Evolutionary conservation across 1,139 yeast species (phyloP).

Genomic region (Zygoascus hellenicus): DNA sequence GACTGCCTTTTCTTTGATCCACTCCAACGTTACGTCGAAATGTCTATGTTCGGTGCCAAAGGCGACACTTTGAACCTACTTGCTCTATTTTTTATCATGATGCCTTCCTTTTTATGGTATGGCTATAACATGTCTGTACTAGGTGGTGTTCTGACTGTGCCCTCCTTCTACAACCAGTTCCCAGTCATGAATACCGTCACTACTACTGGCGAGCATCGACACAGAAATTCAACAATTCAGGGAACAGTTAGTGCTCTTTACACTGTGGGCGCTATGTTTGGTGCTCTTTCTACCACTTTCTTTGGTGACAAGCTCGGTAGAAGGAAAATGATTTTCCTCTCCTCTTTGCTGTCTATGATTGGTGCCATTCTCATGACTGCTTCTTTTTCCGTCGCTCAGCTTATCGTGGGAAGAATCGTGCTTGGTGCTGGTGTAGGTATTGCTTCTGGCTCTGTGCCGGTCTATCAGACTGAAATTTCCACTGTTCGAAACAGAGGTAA

Average conservation of each 20-base stretch:
- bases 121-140: conserved; percentile 51
- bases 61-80: conserved; percentile 14
- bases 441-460: conserved; percentile 14
- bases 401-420: conserved; percentile 66
- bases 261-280: conserved; percentile 66
- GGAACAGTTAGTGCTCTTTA: conserved; percentile 43
- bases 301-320: conserved; percentile 64
- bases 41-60: conserved; percentile 13
- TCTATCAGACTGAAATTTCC: conserved; percentile 53
- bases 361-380: conserved; percentile 60
- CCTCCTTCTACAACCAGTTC: conserved; percentile 38
- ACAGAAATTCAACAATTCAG: conserved; percentile 21
- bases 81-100: conserved; percentile 13
- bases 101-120: conserved; percentile 24
- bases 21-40: not conserved
- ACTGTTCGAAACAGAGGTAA: conserved; percentile 65
- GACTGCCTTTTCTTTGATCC: not conserved
- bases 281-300: conserved; percentile 58
- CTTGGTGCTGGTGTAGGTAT: conserved; percentile 55
- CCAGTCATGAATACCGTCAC: conserved; percentile 36
- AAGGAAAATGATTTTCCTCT: conserved; percentile 54
- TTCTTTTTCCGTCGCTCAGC: conserved; percentile 56
- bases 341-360: conserved; percentile 52
- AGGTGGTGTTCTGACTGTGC: conserved; percentile 41
- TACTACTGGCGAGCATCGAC: conserved; percentile 15